Evolutionary conservation across 2,329 filamentous ascomycete species (phyloP).

Genomic region (Ceratocystis harringtonii): DNA sequence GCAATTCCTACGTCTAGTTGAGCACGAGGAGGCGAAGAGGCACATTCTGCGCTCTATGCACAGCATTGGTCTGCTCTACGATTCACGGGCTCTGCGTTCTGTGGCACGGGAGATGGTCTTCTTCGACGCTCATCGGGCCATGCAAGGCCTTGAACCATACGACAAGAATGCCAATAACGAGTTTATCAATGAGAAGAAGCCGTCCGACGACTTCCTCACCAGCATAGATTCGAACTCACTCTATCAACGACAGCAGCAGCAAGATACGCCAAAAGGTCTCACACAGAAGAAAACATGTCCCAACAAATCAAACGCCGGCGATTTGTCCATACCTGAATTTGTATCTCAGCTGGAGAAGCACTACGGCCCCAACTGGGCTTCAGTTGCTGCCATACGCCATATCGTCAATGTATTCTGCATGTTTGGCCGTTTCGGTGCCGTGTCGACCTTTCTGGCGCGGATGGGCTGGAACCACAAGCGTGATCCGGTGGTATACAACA

Average conservation of each 20-base stretch:
- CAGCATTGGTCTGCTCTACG: conserved; percentile 29
- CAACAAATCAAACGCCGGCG: not conserved
- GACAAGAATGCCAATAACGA: not conserved
- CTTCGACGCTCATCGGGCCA: conserved; percentile 30
- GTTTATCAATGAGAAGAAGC: not conserved
- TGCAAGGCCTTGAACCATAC: conserved; percentile 22
- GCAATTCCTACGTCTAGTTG: conserved; percentile 37
- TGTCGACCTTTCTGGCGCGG: not conserved
- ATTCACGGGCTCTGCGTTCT: conserved; percentile 24
- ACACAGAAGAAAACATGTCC: not conserved
- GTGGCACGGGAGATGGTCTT: conserved; percentile 31
- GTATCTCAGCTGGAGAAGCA: conserved; percentile 28
- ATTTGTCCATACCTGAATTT: conserved; percentile 22
- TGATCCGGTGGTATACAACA: conserved; percentile 12
- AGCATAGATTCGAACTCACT: not conserved
- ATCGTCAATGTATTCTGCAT: conserved; percentile 31
- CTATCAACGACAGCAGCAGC: not conserved
- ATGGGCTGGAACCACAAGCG: not conserved
- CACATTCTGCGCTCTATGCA: conserved; percentile 35
- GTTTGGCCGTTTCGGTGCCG: conserved; percentile 23
- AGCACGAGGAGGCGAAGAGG: conserved; percentile 39
- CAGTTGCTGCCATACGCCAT: conserved; percentile 24
- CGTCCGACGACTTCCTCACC: not conserved
- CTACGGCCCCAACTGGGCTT: conserved; percentile 35
- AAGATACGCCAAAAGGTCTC: not conserved